A percentile compares a stretch with the other conserved stretches of the same genome.
Evolutionary conservation across 768 basidiomycete genomes (phyloP).

Genomic region (Leccinum obscurum): DNA sequence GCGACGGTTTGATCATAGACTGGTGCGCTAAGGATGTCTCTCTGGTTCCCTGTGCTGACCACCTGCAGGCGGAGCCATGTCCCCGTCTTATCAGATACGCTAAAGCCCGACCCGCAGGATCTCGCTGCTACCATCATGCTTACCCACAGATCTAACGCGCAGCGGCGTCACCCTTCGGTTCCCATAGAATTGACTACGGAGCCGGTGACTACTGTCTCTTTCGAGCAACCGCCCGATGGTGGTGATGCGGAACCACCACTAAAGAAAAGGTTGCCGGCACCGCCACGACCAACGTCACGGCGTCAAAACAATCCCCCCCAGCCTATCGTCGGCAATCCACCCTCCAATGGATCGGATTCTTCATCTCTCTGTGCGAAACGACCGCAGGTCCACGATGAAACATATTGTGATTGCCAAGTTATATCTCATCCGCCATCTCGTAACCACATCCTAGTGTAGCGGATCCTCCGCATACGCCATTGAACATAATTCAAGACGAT

Average conservation of each 20-base stretch:
- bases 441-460: not conserved
- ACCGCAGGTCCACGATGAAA: conserved; percentile 5
- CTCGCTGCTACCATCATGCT: conserved; percentile 30
- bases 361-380: not conserved
- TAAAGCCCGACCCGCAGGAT: conserved; percentile 26
- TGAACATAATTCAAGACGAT: not conserved
- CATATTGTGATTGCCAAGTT: not conserved
- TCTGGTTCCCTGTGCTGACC: not conserved
- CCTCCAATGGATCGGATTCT: not conserved
- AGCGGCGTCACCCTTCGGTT: conserved; percentile 4
- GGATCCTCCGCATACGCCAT: not conserved
- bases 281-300: conserved; percentile 19
- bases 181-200: not conserved
- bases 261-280: conserved; percentile 20
- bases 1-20: conserved; percentile 33
- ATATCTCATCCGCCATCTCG: not conserved
- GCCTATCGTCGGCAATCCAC: not conserved
- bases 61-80: conserved; percentile 28
- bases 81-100: conserved; percentile 34
- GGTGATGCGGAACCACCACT: not conserved
- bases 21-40: conserved; percentile 20
- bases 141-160: conserved; percentile 28
- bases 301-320: conserved; percentile 10
- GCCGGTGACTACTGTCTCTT: not conserved
- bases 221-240: not conserved